Base-by-base conservation (phyloP, 495 filamentous ascomycete species). In the Chaetomidium leptoderma region DNA sequence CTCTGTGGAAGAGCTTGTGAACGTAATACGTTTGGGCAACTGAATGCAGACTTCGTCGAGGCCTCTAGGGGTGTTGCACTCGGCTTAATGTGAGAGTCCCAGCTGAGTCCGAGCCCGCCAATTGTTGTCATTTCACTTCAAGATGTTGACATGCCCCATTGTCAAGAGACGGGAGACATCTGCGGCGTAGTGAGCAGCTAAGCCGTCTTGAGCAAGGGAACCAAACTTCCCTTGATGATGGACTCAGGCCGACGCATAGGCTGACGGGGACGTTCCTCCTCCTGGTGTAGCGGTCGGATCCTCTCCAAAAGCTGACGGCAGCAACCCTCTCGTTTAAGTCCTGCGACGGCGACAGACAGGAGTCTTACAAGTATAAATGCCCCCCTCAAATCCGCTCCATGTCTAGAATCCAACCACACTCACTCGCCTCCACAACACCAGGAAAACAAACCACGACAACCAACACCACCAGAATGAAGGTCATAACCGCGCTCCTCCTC, bases 401-500 rank as follows among this genome's bases (percentile, higher is more conserved):
- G 3, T 46, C 24, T 6, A 48, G 24, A n/a, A n/a, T n/a, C n/a
- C 6, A 32, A 30, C 30, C 32, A 2, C 45, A 17, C 24, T n/a
- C n/a, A n/a, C n/a, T n/a, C n/a, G n/a, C n/a, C n/a, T n/a, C n/a
- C n/a, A n/a, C n/a, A n/a, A 6, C 44, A 29, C 6, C 44, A 46
- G 24, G 14, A 16, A 2, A 44, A 24, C 19, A 44, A 26, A 21
- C n/a, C 26, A 19, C 29, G 17, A 16, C 9, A 17, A 24, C 17
- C 30, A 50, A 1, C 21, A 40, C 23, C 13, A 48, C 8, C 53
- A 56, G 17, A n/a, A 56, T 56, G 53, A 56, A 56, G 40, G 5
- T 17, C 42, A 13, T 56, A 30, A 39, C 21, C 10, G 23, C 42
- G 23, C 16, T 56, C 29, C 32, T 56, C 19, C 19, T 56, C 53